Evolutionary conservation across 495 filamentous ascomycete genomes (phyloP).

Genomic region (Staphylotrichum tortipilum): DNA sequence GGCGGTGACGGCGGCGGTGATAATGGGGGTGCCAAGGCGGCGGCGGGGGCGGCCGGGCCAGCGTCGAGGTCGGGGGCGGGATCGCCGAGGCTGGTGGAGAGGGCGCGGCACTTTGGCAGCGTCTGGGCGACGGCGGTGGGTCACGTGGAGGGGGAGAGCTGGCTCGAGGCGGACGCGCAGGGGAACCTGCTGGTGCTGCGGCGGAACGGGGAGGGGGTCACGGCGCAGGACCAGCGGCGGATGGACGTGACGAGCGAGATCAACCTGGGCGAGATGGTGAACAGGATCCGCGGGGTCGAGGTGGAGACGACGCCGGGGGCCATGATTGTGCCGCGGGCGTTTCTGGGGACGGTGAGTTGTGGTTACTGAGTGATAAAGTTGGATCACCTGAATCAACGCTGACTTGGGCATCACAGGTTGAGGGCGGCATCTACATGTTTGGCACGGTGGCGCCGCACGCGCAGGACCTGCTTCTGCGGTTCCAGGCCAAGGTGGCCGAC

Average conservation of each 20-base stretch:
- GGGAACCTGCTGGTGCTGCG: conserved; percentile 78
- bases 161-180: conserved; percentile 73
- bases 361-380: no score
- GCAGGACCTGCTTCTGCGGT: conserved; percentile 71
- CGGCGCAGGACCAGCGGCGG: conserved; percentile 60
- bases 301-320: conserved; percentile 52
- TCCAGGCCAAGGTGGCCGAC: conserved; percentile 62
- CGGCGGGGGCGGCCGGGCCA: no score
- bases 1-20: conserved; percentile 32
- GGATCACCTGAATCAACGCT: no score
- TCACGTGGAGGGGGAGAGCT: conserved; percentile 57
- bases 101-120: conserved; percentile 71
- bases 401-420: conserved; percentile 66
- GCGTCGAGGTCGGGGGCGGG: no score
- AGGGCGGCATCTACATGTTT: conserved; percentile 88
- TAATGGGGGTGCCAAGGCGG: no score
- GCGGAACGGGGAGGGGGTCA: conserved; percentile 62
- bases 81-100: conserved; percentile 54
- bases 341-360: conserved; percentile 73
- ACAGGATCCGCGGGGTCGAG: conserved; percentile 55
- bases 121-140: conserved; percentile 72
- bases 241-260: conserved; percentile 72
- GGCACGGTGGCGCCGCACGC: conserved; percentile 59
- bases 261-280: conserved; percentile 84
- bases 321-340: conserved; percentile 70